Evolutionary conservation across 768 basidiomycete species (phyloP), one percentile per base, ranked within the genome.

Genomic region (Kwoniella bestiolae): DNA sequence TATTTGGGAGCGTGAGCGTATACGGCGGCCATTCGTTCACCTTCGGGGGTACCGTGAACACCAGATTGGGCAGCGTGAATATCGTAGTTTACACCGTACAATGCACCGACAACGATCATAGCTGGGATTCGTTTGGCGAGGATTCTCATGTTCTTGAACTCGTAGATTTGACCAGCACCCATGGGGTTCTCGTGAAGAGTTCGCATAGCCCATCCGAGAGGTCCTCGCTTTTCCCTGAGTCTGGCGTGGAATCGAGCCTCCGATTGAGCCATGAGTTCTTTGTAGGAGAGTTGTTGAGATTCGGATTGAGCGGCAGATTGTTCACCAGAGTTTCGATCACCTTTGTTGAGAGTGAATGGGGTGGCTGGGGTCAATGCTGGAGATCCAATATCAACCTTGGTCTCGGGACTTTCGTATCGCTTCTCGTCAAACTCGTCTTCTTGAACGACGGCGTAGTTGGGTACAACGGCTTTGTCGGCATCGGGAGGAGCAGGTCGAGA

Each of bases 141-240:
- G 32, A 66, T 63, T 18, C 44, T 67, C 58, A 79, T 71, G 63
- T 80, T 76, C 68, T 79, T 77, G 75, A 34, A 2, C 62, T 75
- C 74, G 67, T 75, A 75, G 47, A 75, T 68, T 5, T 56, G 69
- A 53, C 74, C 74, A 14, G 68, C 38, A 31, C 74, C 74, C 81
- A 81, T 60, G 65, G 77, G 55, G 78, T 58, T 76, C 73, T 78
- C 73, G 78, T 83, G 71, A 32, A 81, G 62, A 80, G 67, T 76
- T 81, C 83, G 65, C 75, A 74, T 67, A 72, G 82, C 64, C 72
- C 65, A 60, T 47, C 71, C 82, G 72, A 83, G n/a, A 73, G 62
- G 63, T 72, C 82, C 57, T 72, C 75, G 55, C 76, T 77, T 60
- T 56, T 59, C 12, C 16, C 74, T 56, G 21, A 77, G 73, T 38